Conservation (phyloP, 331 rosid genomes). For the Dryas integrifolia region DNA sequence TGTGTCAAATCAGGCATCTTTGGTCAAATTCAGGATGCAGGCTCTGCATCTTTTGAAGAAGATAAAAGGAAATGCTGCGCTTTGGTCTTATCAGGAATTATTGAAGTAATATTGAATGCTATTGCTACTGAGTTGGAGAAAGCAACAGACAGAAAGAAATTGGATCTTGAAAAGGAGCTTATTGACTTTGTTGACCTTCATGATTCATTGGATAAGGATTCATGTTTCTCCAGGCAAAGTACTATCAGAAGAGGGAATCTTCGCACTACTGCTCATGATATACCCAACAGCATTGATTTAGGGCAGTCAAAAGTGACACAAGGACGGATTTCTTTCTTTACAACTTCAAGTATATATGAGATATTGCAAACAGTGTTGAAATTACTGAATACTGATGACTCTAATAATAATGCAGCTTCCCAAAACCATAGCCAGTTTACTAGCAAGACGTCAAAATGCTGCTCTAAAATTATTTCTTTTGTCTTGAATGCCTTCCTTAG, state of each 20-base stretch:
- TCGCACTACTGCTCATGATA: conserved; percentile 15
- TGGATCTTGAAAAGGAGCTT: conserved; percentile 40
- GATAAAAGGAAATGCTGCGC: conserved; percentile 28
- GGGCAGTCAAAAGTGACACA: conserved; percentile 27
- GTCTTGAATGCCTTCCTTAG: conserved; percentile 26
- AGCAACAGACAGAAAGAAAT: conserved; percentile 28
- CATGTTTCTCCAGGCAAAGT: conserved; percentile 22
- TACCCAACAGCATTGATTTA: conserved; percentile 19
- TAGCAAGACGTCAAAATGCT: conserved; percentile 26
- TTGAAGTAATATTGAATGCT: conserved; percentile 38
- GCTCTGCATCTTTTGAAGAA: conserved; percentile 32
- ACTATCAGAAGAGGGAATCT: conserved; percentile 29
- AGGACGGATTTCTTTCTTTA: conserved; percentile 31
- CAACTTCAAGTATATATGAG: conserved; percentile 37
- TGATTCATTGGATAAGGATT: conserved; percentile 27
- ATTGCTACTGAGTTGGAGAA: conserved; percentile 39
- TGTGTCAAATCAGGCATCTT: conserved; percentile 34
- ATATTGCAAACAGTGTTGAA: conserved; percentile 29
- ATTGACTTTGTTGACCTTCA: conserved; percentile 28
- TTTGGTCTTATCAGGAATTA: conserved; percentile 32
- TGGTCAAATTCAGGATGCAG: conserved; percentile 30
- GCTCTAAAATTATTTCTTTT: conserved; percentile 29
- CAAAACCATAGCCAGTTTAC: conserved; percentile 32
- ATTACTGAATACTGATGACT: conserved; percentile 23
- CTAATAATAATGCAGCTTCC: conserved; percentile 19